Conservation (phyloP, 176 grass and related monocot genomes). For the Puccinellia tenuiflora region DNA sequence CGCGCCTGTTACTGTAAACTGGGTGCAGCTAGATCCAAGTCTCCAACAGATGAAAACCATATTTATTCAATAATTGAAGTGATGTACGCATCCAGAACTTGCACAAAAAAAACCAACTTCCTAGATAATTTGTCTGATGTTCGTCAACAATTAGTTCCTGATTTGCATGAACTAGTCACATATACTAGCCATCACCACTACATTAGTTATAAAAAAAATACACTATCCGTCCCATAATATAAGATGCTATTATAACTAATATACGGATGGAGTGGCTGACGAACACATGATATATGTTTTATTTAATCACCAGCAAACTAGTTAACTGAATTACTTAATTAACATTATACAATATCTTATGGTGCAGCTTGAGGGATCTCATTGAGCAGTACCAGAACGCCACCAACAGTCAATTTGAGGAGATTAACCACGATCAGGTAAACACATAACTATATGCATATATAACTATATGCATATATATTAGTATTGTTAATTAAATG, state of each 20-base stretch:
- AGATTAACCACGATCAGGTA: slow-evolving; percentile 66
- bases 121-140: background rate
- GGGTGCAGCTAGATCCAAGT: background rate
- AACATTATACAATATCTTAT: background rate
- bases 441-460: too few species aligned
- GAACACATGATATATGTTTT: background rate
- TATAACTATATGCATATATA: too few species aligned
- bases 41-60: background rate
- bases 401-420: slow-evolving; percentile 62
- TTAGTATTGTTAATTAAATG: background rate
- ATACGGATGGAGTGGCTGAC: too few species aligned
- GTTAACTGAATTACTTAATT: background rate
- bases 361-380: slow-evolving; percentile 59
- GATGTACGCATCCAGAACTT: background rate
- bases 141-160: background rate
- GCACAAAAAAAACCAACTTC: background rate
- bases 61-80: background rate
- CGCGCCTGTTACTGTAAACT: background rate
- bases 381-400: slow-evolving; percentile 71
- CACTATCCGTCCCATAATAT: too few species aligned
- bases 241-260: too few species aligned
- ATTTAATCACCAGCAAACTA: background rate
- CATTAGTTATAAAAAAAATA: background rate
- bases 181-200: background rate
- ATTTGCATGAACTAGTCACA: background rate